Base-by-base conservation (phyloP, 108 stramenopile genomes). In the Pseudonitzschia multistriata region DNA sequence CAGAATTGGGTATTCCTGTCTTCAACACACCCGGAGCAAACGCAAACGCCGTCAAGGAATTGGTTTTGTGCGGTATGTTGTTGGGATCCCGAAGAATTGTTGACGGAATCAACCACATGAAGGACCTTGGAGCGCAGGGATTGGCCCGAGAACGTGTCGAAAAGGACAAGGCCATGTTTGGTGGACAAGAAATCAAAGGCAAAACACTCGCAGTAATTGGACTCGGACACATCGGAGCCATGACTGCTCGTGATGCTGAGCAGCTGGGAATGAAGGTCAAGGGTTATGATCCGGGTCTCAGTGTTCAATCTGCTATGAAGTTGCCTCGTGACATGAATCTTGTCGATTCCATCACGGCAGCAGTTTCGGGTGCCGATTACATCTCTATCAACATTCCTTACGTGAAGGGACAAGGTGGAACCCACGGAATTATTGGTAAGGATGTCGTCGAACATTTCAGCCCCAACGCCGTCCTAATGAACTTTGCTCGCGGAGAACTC, bases 11-110 rank as follows among this genome's bases (percentile, higher is more conserved):
- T 34, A 96, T 98, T 67, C 95, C 95, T 25, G 97, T 98, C 35
- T 96, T 98, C 72, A 98, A 98, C 73, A 98, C 97, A 0, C 97
- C 97, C 10, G 97, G 97, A 13, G 97, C 94, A 10, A 98, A 98
- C 80, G 95, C 97, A 70, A 95, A 94, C 65, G 94, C 96, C 22
- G 95, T 96, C 48, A 96, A 93, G 70, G 97, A 98, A 72, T 78
- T 98, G 34, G 92, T 96, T 19, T 53, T 98, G 28, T 91, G 91
- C 47, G 92, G 90, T 25, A 82, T 98, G 79, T 64, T 98, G 14
- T 73, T 96, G 19, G 91, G 90, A 64, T 72, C 76, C 30, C 77
- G 97, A 15, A 76, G 86, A 29, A 79, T 98, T 49, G 85, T 92
- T 15, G 92, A 95, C 63, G 97, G 94, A 17, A 80, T 92, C 68